Conservation (phyloP, 192 early-diverging fungal species). For the Rhizophagus sp. region DNA sequence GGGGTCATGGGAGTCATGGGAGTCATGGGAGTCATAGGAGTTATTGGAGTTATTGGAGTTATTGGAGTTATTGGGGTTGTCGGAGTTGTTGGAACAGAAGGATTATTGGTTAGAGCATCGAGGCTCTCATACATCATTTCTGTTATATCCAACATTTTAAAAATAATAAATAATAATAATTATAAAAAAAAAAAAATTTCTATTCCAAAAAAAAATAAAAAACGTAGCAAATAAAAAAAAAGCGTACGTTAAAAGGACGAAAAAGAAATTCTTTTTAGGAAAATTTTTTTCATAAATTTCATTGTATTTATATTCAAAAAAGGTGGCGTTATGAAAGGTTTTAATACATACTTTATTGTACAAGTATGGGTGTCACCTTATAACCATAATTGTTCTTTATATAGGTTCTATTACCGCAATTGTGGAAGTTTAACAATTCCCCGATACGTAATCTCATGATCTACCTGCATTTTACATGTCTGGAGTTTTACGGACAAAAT, state of each 20-base stretch:
- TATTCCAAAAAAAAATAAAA: background rate
- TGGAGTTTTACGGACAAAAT: too few relatives aligned
- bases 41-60: background rate
- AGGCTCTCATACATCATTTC: conserved; percentile 3
- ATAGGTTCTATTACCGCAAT: background rate
- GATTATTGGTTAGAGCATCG: background rate
- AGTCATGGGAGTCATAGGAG: background rate
- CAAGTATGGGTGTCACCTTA: background rate
- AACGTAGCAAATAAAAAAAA: background rate
- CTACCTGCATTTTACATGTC: background rate
- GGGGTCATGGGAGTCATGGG: background rate
- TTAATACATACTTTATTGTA: background rate
- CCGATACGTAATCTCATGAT: background rate
- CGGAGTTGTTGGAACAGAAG: too few relatives aligned
- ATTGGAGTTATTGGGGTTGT: background rate
- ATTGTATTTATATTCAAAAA: background rate
- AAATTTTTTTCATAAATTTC: background rate
- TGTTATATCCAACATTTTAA: conserved; percentile 2
- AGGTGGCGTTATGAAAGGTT: background rate
- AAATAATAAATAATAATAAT: too few relatives aligned
- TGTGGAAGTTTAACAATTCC: background rate
- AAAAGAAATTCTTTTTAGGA: background rate
- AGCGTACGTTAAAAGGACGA: background rate
- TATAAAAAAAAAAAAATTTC: background rate
- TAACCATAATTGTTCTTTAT: background rate